phyloP scores from a whole-genome alignment of 768 basidiomycete genomes.

The Russula dissimulans region DNA sequence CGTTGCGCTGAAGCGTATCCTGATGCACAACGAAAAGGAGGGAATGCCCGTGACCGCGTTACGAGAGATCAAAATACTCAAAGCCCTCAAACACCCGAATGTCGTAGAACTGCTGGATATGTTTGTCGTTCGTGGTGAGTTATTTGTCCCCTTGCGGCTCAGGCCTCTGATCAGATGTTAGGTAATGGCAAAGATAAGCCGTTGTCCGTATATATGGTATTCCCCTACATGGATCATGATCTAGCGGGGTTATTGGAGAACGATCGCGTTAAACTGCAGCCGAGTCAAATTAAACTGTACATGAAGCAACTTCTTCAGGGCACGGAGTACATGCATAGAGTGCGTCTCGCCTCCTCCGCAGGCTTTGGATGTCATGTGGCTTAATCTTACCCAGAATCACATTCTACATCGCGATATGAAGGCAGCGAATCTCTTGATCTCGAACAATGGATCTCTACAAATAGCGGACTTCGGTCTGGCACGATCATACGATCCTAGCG shows the following conservation, averaged over 20 bases:
- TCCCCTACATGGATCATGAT: constrained; percentile 99
- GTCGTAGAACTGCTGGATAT: constrained; percentile 87
- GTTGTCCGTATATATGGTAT: constrained; percentile 93
- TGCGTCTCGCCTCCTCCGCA: constrained; percentile 33
- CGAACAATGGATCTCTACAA: constrained; percentile 71
- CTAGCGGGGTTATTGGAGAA: constrained; percentile 92
- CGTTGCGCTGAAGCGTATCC: constrained; percentile 88
- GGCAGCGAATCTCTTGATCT: constrained; percentile 92
- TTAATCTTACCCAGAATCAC: constrained; percentile 54
- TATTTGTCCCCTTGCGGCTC: neutral
- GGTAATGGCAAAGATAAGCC: constrained; percentile 58
- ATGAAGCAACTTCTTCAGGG: constrained; percentile 96
- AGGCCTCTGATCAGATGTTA: constrained; percentile 22
- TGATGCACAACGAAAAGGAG: constrained; percentile 95
- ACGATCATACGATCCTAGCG: constrained; percentile 56
- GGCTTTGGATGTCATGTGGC: constrained; percentile 2
- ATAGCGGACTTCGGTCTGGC: constrained; percentile 98
- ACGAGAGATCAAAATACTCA: constrained; percentile 94
- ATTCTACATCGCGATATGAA: constrained; percentile 99
- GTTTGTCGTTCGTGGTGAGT: constrained; percentile 75
- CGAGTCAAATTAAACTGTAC: constrained; percentile 88
- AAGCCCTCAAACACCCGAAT: constrained; percentile 75
- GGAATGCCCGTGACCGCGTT: constrained; percentile 96
- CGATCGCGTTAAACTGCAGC: constrained; percentile 71
- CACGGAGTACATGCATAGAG: constrained; percentile 90